Conservation (phyloP, 2,329 filamentous ascomycete genomes). For the Diaporthe destruens region DNA sequence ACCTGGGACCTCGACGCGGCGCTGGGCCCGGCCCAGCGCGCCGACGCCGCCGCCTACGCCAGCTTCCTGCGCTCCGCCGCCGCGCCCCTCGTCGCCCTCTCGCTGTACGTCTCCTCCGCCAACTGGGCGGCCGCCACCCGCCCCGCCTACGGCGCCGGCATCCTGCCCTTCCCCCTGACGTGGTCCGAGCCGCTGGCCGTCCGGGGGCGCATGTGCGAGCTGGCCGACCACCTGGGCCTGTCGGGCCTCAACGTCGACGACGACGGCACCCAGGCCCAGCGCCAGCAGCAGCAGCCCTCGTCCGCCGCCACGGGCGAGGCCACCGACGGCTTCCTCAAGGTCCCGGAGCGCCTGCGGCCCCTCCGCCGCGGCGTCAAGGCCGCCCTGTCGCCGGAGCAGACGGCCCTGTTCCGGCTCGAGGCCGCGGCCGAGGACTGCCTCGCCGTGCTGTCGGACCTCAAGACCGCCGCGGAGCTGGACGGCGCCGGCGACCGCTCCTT, state of each 20-base stretch:
- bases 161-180: constrained; percentile 88
- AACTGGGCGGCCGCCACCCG: constrained; percentile 86
- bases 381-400: constrained; percentile 77
- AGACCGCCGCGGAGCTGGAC: constrained; percentile 60
- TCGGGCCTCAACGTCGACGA: constrained; percentile 72
- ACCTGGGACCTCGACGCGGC: constrained; percentile 55
- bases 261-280: constrained; percentile 40
- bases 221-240: constrained; percentile 78
- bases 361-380: constrained; percentile 70
- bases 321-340: constrained; percentile 49
- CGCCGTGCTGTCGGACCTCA: constrained; percentile 75
- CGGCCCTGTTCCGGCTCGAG: constrained; percentile 81
- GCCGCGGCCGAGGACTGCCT: constrained; percentile 79
- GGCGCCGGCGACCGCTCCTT: constrained; percentile 48
- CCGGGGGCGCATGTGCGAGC: constrained; percentile 76
- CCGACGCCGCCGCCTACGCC: constrained; percentile 66
- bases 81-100: constrained; percentile 85
- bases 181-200: constrained; percentile 85
- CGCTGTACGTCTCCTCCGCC: constrained; percentile 88
- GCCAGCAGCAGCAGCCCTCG: constrained; percentile 44
- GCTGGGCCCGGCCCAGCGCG: constrained; percentile 56
- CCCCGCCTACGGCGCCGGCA: constrained; percentile 77
- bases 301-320: constrained; percentile 44
- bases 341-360: constrained; percentile 60
- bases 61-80: constrained; percentile 81